Percentiles rank a stretch among this genome's conserved stretches.
phyloP scores from a whole-genome alignment of 1,139 yeast species.

The Insectozyma bohioensis region DNA sequence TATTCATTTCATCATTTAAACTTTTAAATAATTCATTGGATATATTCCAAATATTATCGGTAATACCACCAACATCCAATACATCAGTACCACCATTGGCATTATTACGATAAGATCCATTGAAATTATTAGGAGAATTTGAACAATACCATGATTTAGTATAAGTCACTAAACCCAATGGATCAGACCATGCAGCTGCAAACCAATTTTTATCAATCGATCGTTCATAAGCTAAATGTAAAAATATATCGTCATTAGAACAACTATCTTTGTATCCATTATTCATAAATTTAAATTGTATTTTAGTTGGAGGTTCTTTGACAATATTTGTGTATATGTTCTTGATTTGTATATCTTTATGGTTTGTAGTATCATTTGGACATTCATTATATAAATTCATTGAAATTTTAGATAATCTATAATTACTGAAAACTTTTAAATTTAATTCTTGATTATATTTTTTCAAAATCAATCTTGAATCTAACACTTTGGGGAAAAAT shows the following conservation, averaged over 20 bases:
- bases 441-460: conserved; percentile 33
- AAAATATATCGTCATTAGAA: conserved; percentile 63
- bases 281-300: conserved; percentile 53
- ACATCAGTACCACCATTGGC: no score
- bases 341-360: no score
- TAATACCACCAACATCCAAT: conserved; percentile 32
- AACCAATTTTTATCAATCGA: conserved; percentile 83
- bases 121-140: conserved; percentile 3
- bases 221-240: conserved; percentile 84
- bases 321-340: conserved; percentile 46
- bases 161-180: conserved; percentile 63
- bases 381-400: conserved; percentile 64
- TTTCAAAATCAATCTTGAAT: conserved; percentile 50
- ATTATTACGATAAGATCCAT: neutral
- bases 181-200: conserved; percentile 88
- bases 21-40: conserved; percentile 38
- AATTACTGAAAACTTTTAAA: conserved; percentile 49
- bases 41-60: conserved; percentile 42
- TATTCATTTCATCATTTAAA: conserved; percentile 34
- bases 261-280: conserved; percentile 22
- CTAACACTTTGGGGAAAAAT: conserved; percentile 57
- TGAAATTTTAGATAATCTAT: conserved; percentile 50
- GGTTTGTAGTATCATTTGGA: conserved; percentile 28
- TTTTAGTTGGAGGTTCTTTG: conserved; percentile 43
- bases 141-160: conserved; percentile 69